Evolutionary conservation across 1,284 basidiomycete species (phyloP), one percentile per base, ranked within the genome.

Genomic region (Amylostereum areolatum): DNA sequence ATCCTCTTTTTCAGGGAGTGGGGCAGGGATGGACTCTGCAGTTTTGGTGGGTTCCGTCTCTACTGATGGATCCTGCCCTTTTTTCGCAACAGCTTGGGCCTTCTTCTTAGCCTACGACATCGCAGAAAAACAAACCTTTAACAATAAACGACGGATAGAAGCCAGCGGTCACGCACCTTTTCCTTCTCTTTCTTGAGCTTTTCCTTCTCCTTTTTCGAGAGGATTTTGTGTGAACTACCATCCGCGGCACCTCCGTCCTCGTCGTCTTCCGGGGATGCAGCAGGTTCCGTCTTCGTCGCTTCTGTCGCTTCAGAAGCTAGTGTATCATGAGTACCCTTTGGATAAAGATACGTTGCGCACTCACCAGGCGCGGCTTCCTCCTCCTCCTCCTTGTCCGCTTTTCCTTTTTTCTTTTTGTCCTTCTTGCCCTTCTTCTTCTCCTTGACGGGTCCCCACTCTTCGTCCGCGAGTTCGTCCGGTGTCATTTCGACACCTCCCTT

Each of bases 161-260:
- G 7, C 8, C 39, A 31, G 36, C 11, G n/a, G 45, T 34, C 42
- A 43, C 64, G 33, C 46, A 85, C 91, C 84, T 95, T 95, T 72
- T 96, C 92, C 51, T 82, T 81, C 69, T 96, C 93, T 68, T 96
- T 96, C 80, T 96, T 96, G 52, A 94, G 71, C 62, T 85, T 87
- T 65, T 96, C 91, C 71, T 96, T 96, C 73, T 94, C 90, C 67
- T 94, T 93, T 72, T 95, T 96, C 10, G 83, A 83, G 28, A 94
- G 68, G 35, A 95, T 62, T 65, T 85, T 84, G 10, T 72, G 60
- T 8, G 70, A 74, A 47, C 64, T 63, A 28, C 62, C 69, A 10
- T 66, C 70, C 31, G 69, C 73, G 8, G 69, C 75, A 27, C 70
- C 67, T 47, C 72, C 77, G 4, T 74, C 77, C 11, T 75, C 75